A percentile compares a stretch with the other conserved stretches of the same genome.
phyloP scores from a whole-genome alignment of 202 grass and related monocot genomes.

The Panicum virgatum region DNA sequence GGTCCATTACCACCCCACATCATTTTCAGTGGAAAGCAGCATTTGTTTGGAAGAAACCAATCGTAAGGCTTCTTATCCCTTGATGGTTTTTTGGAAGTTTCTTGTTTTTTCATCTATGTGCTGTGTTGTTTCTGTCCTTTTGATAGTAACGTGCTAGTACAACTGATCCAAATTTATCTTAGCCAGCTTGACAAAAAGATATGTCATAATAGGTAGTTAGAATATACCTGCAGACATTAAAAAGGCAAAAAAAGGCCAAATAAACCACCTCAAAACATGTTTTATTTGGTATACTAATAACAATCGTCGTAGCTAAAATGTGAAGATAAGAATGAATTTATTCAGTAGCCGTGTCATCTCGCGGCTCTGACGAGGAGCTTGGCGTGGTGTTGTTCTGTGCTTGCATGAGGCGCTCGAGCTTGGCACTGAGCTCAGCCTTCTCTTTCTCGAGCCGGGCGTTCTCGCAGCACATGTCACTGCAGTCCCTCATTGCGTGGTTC shows the following conservation, averaged over 20 bases:
- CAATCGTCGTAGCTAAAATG: slow-evolving; percentile 35
- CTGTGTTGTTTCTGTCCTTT: slow-evolving; percentile 5
- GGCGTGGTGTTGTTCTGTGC: background rate
- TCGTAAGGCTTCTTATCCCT: slow-evolving; percentile 29
- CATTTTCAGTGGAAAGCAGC: slow-evolving; percentile 56
- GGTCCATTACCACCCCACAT: too few relatives aligned
- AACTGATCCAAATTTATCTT: slow-evolving; percentile 39
- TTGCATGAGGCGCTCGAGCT: slow-evolving; percentile 56
- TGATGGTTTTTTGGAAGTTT: slow-evolving; percentile 12
- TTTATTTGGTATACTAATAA: slow-evolving; percentile 49
- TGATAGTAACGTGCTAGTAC: slow-evolving; percentile 28
- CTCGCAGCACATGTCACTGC: slow-evolving; percentile 49
- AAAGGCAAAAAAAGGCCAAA: background rate
- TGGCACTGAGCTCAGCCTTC: slow-evolving; percentile 56
- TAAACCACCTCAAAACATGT: slow-evolving; percentile 31
- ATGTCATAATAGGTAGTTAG: slow-evolving; percentile 34
- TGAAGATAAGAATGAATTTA: slow-evolving; percentile 43
- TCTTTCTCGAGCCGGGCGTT: slow-evolving; percentile 60
- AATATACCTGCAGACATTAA: slow-evolving; percentile 21
- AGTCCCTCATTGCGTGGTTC: slow-evolving; percentile 65
- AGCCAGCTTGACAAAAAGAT: slow-evolving; percentile 46
- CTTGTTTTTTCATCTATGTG: slow-evolving; percentile 36
- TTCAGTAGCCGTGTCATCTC: slow-evolving; percentile 19
- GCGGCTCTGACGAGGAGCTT: slow-evolving; percentile 25
- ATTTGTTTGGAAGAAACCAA: slow-evolving; percentile 29